These are phyloP conservation scores for Podaxis mareebaensis DNA, from an alignment of 768 basidiomycete genomes.

Conservation along the genomic window DNA sequence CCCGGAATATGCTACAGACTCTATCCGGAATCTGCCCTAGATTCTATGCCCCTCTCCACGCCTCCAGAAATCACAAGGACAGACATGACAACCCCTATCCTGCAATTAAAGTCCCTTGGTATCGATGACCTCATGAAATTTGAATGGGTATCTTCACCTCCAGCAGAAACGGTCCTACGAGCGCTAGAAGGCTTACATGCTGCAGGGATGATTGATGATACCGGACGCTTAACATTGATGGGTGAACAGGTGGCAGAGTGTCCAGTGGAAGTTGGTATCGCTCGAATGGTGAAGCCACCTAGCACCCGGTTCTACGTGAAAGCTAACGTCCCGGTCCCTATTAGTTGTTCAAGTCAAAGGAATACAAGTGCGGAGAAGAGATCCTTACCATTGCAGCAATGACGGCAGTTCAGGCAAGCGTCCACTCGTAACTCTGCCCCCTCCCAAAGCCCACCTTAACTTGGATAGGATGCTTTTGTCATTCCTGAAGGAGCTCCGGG, in stretches of 20 bases:
- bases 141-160: conserved; percentile 91
- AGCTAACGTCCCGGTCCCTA: background rate
- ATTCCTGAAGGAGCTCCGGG: conserved; percentile 85
- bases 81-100: conserved; percentile 87
- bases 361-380: conserved; percentile 91
- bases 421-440: background rate
- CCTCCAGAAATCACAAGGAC: conserved; percentile 89
- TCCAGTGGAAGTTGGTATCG: conserved; percentile 89
- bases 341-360: conserved; percentile 84
- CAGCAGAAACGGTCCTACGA: conserved; percentile 80
- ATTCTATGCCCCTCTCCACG: conserved; percentile 65
- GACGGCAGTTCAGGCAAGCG: conserved; percentile 80
- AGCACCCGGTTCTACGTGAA: background rate
- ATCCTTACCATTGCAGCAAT: conserved; percentile 96
- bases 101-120: conserved; percentile 93
- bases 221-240: conserved; percentile 71
- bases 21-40: conserved; percentile 67
- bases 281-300: conserved; percentile 75
- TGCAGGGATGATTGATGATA: conserved; percentile 82
- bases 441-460: background rate
- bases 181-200: conserved; percentile 83
- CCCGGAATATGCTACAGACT: conserved; percentile 92
- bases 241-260: conserved; percentile 92
- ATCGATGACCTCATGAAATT: conserved; percentile 96
- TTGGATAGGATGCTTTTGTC: conserved; percentile 78